Base-by-base conservation (phyloP, 331 rosid species). In the Phaseolus coccineus region DNA sequence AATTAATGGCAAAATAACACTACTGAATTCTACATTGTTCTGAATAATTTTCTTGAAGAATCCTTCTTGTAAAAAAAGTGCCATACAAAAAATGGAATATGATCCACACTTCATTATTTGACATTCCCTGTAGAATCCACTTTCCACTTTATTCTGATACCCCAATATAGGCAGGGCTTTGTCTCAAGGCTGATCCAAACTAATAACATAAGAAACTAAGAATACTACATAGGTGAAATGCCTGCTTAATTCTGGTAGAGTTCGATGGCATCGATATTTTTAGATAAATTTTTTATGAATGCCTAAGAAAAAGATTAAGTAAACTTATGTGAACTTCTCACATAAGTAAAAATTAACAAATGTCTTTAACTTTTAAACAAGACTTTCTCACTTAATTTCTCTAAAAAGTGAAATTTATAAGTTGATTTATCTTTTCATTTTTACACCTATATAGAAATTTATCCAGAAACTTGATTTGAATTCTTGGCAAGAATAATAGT, bases 101-200 rank as follows among this genome's bases (percentile, higher is more conserved):
- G 80, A 71, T 59, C 75, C 81, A 46, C 81, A 46, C 81, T 27
- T 58, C 68, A 71, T 77, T 64, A 65, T n/a, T 83, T 80, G 85
- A 83, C 83, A 77, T 83, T 86, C 82, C 9, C 30, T 13, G 62
- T 22, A 42, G 77, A 82, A 77, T 35, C 72, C 75, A 76, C 78
- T 76, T 71, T 80, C 31, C 75, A 68, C 83, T 86, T 83, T 83
- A 86, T 86, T 86, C 81, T 69, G 83, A 83, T 83, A 53, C 66
- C 74, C 65, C 68, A 31, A 16, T 27, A 47, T 64, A 55, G 31
- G 57, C 31, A 55, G 30, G 6, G 62, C 84, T 58, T 83, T 83
- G 58, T 70, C 46, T 42, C 35, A 58, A 42, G 77, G 16, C 77
- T 82, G 71, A 30, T 76, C 79, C 80, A 30, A 75, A 57, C 84